Evolutionary conservation across 306 rosid species (phyloP).

Genomic region (Medicago ruthenica): DNA sequence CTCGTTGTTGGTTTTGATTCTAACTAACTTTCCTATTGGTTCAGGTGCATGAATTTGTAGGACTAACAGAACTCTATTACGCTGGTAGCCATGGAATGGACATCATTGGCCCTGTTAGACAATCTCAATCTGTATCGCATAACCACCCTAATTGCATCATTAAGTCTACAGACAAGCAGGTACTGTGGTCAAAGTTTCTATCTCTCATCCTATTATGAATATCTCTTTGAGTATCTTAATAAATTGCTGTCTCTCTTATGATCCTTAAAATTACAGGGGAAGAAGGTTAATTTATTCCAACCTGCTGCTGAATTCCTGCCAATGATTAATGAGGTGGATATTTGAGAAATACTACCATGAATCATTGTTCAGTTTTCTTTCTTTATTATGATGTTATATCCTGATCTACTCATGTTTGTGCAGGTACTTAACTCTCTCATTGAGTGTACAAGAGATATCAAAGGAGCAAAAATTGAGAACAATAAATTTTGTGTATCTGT

Average conservation of each 20-base stretch:
- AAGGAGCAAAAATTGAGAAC: constrained; percentile 81
- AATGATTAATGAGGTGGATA: constrained; percentile 71
- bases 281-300: constrained; percentile 85
- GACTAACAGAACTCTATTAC: constrained; percentile 85
- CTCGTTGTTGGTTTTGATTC: constrained; percentile 36
- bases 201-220: background rate
- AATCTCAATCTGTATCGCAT: constrained; percentile 55
- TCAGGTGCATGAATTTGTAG: constrained; percentile 86
- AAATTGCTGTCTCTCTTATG: background rate
- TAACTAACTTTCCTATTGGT: constrained; percentile 12
- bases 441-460: constrained; percentile 67
- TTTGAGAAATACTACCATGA: constrained; percentile 25
- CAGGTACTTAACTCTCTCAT: constrained; percentile 74
- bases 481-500: constrained; percentile 95
- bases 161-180: constrained; percentile 65
- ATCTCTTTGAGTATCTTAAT: background rate
- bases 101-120: constrained; percentile 80
- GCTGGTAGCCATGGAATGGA: constrained; percentile 99
- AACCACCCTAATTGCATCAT: constrained; percentile 54
- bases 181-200: constrained; percentile 40
- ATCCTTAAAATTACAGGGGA: constrained; percentile 63
- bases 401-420: constrained; percentile 39
- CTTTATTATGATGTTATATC: constrained; percentile 15
- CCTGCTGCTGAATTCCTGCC: constrained; percentile 90
- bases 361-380: constrained; percentile 18